Evolutionary conservation across 768 basidiomycete species (phyloP), one percentile per base, ranked within the genome.

Genomic region (Mrakia blollopis): DNA sequence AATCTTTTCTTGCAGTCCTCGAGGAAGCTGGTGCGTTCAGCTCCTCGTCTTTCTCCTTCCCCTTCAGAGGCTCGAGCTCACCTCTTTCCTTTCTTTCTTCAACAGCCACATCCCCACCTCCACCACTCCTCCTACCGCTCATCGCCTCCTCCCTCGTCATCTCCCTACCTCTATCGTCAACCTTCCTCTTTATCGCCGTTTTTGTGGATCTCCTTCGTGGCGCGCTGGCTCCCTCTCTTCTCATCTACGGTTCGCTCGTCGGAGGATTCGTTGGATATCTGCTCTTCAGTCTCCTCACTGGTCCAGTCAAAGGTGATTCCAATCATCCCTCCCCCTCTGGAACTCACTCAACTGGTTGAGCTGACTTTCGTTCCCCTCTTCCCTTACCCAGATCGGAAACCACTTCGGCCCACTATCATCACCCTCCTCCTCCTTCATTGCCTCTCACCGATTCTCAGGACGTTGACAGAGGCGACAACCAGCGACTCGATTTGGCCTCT

Each of bases 401-500:
- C 88, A 1, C 82, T 91, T 78, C 93, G 92, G 81, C 92, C 92
- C 5, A 91, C 91, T 10, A 86, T 98, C 62, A 86, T 98, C 77
- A 91, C 95, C 79, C 92, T 96, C 81, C 87, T 97, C 32, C 88
- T 92, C 10, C 87, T 99, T 78, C 89, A 97, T 86, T 90, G 94
- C 23, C 86, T 98, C 74, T 91, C 94, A 4, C 97, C 97, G 21
- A 91, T 98, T 14, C 86, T 98, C 75, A 89, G 91, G 81, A 98
- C 96, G 8, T 85, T 99, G 81, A 96, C 94, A 39, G 91, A 92
- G 54, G 93, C 95, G 35, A 98, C 95, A 6, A 97, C 96, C 54
- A 92, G 92, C 18, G 97, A 99, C 83, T 94, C 94, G 39, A 95
- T 98, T 79, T 98, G 94, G 94, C 94, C 96, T 9, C 85, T 98